Evolutionary conservation across 225 moss, liverwort and hornwort species (phyloP).

Genomic region (Climacium dendroides): DNA sequence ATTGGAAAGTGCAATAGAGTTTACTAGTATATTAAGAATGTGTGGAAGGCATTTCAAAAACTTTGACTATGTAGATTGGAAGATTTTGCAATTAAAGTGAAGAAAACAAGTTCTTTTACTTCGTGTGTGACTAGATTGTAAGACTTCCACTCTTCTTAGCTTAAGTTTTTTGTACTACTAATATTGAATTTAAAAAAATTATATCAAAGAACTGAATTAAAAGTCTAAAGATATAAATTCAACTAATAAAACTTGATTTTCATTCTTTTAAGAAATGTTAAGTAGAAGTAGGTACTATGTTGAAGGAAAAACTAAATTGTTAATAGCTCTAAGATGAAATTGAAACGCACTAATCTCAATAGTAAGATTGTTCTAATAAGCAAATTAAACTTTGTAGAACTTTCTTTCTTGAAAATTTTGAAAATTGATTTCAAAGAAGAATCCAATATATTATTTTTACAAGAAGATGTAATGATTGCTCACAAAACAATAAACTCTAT

Average conservation of each 20-base stretch:
- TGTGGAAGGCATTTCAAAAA: neutral
- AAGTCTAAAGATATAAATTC: rapidly evolving
- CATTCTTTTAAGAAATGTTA: neutral
- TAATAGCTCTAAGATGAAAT: neutral
- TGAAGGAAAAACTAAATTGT: neutral
- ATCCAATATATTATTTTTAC: too few relatives aligned
- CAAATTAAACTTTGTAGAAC: too few relatives aligned
- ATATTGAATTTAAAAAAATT: neutral
- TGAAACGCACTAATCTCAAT: neutral
- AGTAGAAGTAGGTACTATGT: neutral
- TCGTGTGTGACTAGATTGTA: neutral
- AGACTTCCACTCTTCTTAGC: neutral
- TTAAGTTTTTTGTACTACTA: too few relatives aligned
- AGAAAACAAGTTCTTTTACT: neutral
- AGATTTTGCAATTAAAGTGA: neutral
- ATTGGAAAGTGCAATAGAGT: neutral
- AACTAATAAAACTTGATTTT: neutral
- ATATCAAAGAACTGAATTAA: neutral
- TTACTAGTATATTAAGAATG: neutral
- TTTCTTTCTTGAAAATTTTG: too few relatives aligned
- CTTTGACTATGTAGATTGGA: neutral
- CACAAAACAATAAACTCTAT: neutral
- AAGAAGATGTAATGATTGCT: neutral
- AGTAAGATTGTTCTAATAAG: too few relatives aligned
- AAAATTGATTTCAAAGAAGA: too few relatives aligned